Base-by-base conservation (phyloP, 169 alveolate species). In the Cytauxzoon felis region DNA sequence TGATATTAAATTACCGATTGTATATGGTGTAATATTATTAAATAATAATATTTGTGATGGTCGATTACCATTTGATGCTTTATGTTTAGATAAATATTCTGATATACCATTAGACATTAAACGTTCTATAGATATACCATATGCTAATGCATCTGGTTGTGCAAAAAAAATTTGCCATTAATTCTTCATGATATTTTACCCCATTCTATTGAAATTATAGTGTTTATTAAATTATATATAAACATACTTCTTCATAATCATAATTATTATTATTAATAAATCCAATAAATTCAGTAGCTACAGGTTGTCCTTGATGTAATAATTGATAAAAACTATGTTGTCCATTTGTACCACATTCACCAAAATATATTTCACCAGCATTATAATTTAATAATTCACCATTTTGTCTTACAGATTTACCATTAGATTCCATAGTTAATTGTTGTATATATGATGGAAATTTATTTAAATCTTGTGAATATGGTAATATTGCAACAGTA, bases 271-370 rank as follows among this genome's bases (percentile, higher is more conserved):
- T 90, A 50, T 87, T 65, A 51, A 89, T 82, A 88, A 90, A 94
- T 29, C 99, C 99, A 33, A 97, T 96, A 85, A 97, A 95, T 82
- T 97, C 99, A 34, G 96, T 92, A 4, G 98, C 98, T 43, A 94
- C 89, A 27, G 94, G 80, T 19, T 93, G 86, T 27, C 99, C 99
- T 82, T 97, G 98, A 78, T 97, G 99, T 80, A 96, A 82, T 67
- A 95, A 82, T 81, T 97, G 97, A 84, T 95, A 97, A 86, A 96
- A 97, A 48, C 97, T 92, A 83, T 95, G 98, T 66, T 93, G 98
- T 1, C 99, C 99, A 66, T 97, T 96, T 24, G 99, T 97, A 43
- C 99, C 99, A 24, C 99, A 98, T 81, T 97, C 99, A n/a, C 99
- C 99, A 75, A 97, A 97, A 79, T 90, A 94, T 57, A 96, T 91